Percentiles rank a stretch among this genome's conserved stretches.
Conservation (phyloP, 352 stramenopile species). For the Pythium sp. region DNA sequence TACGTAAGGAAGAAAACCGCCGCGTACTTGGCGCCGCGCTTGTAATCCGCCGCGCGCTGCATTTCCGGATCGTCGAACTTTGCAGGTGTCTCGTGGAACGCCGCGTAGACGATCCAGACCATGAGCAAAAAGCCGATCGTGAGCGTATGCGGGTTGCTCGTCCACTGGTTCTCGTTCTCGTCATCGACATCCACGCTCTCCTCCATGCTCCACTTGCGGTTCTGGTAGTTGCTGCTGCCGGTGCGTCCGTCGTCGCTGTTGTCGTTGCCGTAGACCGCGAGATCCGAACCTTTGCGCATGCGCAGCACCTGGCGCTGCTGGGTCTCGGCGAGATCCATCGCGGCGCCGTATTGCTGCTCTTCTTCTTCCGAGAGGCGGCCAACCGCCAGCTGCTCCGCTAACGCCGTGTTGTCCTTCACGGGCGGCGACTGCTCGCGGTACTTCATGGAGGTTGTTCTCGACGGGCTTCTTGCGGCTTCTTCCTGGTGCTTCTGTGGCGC, state of each 20-base stretch:
- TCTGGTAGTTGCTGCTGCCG: constrained; percentile 58
- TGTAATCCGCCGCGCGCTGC: constrained; percentile 49
- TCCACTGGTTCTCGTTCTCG: constrained; percentile 77
- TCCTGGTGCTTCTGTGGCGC: not conserved
- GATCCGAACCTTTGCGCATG: constrained; percentile 61
- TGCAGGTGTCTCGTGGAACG: constrained; percentile 57
- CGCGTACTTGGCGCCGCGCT: constrained; percentile 78
- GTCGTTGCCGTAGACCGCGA: constrained; percentile 51
- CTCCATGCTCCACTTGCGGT: constrained; percentile 85
- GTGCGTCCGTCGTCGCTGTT: constrained; percentile 23
- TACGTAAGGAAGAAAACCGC: constrained; percentile 86
- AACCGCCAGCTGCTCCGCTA: not conserved
- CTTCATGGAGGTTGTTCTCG: not conserved
- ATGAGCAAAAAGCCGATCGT: constrained; percentile 78
- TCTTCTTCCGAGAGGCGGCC: constrained; percentile 13
- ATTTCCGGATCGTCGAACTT: constrained; percentile 34
- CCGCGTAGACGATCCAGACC: constrained; percentile 82
- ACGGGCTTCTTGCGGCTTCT: not conserved
- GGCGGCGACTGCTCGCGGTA: constrained; percentile 3
- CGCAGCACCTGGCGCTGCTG: constrained; percentile 60
- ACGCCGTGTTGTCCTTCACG: not conserved
- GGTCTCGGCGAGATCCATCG: constrained; percentile 30
- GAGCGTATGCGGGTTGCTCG: constrained; percentile 80
- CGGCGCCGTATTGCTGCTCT: constrained; percentile 12
- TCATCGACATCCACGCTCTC: constrained; percentile 74